Evolutionary conservation across 2,329 filamentous ascomycete genomes (phyloP), one percentile per base, ranked within the genome.

Genomic region (Penicillium capsulatum): DNA sequence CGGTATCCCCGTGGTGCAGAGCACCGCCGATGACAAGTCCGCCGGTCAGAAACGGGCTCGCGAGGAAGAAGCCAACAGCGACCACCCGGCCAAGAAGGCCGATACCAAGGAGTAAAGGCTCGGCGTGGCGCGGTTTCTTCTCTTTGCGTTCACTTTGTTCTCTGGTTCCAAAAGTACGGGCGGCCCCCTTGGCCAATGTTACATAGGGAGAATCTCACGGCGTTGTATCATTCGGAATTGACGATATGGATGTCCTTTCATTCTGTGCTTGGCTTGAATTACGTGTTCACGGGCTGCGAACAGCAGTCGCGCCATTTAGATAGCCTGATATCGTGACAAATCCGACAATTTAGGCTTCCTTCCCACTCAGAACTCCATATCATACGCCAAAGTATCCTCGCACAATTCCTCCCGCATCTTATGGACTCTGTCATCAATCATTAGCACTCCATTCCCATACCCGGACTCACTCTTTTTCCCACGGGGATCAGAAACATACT

Each of bases 61-160:
- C 15, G 70, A 73, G 32, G 70, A 70, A 17, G 59, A 63, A 29
- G 50, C 47, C 32, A 63, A 58, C 20, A 62, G 58, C 11, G 64
- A 66, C 24, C 64, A 60, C 42, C 64, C 68, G 14, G 54, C 65
- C 16, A 75, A 75, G 62, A 75, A 75, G 57, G 63, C 70, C 27
- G 72, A 74, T 53, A 51, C 58, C 36, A 71, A 70, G 59, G 63
- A 67, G 49, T 67, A 60, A 59, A 31, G 31, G 27, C 24, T 26
- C 7, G 4, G 10, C 26, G 9, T 7, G 9, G n/a, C 4, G 26
- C 6, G 9, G 4, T n/a, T 37, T 17, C 15, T 24, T 44, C 27
- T 32, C 15, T 43, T 45, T 30, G 31, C 36, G 45, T 45, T 48
- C 29, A 30, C 50, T 48, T 38, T 40, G 48, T 43, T 42, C 38